These are phyloP conservation scores for Thielaviopsis euricoi DNA, from an alignment of 2,329 filamentous ascomycete species.

Conservation along the genomic window DNA sequence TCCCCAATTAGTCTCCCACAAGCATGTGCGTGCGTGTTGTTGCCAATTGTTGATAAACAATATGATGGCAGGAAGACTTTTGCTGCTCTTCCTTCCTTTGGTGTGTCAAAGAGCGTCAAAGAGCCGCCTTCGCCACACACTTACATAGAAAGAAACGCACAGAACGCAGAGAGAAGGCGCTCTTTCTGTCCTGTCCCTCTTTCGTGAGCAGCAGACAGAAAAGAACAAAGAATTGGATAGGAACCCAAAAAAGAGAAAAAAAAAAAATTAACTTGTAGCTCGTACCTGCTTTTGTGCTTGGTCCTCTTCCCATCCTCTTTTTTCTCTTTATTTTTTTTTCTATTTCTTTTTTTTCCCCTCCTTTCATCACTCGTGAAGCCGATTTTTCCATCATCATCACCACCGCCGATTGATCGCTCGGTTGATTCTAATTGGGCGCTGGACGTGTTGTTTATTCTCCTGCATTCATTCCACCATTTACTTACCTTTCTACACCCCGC, in stretches of 20 bases:
- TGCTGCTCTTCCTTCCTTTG: background rate
- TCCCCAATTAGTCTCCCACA: too few species aligned
- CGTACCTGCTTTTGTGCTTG: background rate
- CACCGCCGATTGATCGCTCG: background rate
- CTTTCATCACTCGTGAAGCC: background rate
- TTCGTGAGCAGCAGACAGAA: background rate
- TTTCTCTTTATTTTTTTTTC: background rate
- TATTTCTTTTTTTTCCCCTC: background rate
- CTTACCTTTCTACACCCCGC: background rate
- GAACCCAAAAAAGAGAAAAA: background rate
- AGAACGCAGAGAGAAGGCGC: background rate
- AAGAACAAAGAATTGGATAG: background rate
- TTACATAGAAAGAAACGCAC: background rate
- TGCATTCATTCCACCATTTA: background rate
- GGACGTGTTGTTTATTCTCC: constrained; percentile 7
- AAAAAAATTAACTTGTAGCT: background rate
- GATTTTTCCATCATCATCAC: background rate
- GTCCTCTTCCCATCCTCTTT: background rate
- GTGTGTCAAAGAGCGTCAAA: background rate
- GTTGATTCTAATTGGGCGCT: constrained; percentile 1
- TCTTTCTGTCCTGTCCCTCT: background rate
- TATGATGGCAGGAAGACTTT: too few species aligned
- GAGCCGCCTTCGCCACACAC: background rate
- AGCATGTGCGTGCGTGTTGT: too few species aligned
- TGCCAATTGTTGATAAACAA: too few species aligned